These are phyloP conservation scores for Cenococcum geophilum DNA, from an alignment of 495 filamentous ascomycete species.

Conservation along the genomic window DNA sequence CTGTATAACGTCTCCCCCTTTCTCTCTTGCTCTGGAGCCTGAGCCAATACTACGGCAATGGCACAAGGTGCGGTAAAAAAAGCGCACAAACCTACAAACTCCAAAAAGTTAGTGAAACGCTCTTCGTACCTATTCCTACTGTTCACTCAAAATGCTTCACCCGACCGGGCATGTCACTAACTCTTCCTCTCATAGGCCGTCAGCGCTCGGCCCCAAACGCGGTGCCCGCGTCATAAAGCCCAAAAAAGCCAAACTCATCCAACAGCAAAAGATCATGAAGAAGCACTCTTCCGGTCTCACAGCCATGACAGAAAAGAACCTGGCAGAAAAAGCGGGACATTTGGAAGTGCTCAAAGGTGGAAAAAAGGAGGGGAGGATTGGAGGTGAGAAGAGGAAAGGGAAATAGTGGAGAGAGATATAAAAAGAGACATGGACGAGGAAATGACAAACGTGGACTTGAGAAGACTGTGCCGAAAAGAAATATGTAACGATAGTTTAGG, in stretches of 20 bases:
- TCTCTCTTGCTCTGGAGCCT: neutral
- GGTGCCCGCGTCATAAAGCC: constrained; percentile 60
- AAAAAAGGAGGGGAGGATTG: constrained; percentile 56
- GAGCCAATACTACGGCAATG: constrained; percentile 24
- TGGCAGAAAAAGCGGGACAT: constrained; percentile 67
- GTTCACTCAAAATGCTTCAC: neutral
- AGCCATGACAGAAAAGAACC: constrained; percentile 57
- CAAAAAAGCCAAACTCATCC: constrained; percentile 56
- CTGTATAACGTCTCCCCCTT: neutral
- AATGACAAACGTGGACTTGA: neutral
- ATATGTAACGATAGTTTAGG: neutral
- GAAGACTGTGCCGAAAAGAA: neutral
- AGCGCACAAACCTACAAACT: constrained; percentile 16
- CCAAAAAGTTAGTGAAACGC: constrained; percentile 21
- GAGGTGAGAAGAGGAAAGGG: constrained; percentile 37
- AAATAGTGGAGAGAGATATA: neutral
- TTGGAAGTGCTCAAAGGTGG: constrained; percentile 61
- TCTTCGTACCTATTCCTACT: neutral
- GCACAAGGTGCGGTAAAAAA: constrained; percentile 37
- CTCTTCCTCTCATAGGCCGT: constrained; percentile 22
- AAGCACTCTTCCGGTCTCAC: constrained; percentile 61
- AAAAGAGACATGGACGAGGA: neutral
- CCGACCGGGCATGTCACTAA: neutral
- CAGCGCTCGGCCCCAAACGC: constrained; percentile 43
- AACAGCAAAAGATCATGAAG: constrained; percentile 59